These are phyloP conservation scores for Sphagnum fallax DNA, from an alignment of 228 moss, liverwort and hornwort genomes.

Conservation along the genomic window DNA sequence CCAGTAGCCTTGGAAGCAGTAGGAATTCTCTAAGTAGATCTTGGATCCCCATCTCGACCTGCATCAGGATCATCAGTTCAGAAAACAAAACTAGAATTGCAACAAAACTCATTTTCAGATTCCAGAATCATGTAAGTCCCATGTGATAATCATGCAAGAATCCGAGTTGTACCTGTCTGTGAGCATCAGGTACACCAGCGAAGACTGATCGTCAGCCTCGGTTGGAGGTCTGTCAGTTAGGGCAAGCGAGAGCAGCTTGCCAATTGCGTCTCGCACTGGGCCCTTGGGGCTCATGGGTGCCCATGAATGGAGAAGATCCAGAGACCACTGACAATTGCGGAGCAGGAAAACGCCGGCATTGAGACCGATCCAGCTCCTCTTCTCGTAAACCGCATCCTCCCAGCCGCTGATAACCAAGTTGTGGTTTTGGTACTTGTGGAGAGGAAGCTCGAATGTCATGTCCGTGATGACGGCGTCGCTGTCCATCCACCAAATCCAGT, in stretches of 20 bases:
- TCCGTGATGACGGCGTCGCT: conserved; percentile 47
- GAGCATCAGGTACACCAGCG: conserved; percentile 45
- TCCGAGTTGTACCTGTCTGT: conserved; percentile 29
- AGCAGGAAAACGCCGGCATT: conserved; percentile 53
- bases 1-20: conserved; percentile 38
- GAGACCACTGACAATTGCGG: conserved; percentile 90
- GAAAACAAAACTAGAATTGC: neutral
- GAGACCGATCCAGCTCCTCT: conserved; percentile 40
- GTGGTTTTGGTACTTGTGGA: conserved; percentile 20
- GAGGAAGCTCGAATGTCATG: conserved; percentile 44
- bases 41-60: conserved; percentile 48
- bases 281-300: conserved; percentile 44
- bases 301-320: conserved; percentile 70
- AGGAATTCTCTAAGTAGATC: conserved; percentile 42
- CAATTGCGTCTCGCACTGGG: conserved; percentile 22
- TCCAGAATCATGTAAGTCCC: neutral
- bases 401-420: conserved; percentile 41
- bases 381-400: conserved; percentile 27
- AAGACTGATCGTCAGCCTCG: conserved; percentile 61
- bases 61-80: neutral
- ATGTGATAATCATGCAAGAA: neutral
- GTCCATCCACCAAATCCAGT: conserved; percentile 55
- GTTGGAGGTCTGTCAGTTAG: conserved; percentile 24
- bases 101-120: neutral
- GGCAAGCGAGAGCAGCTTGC: conserved; percentile 28